Base-by-base conservation (phyloP, 2,329 filamentous ascomycete species). In the Biscogniauxia mediterranea region DNA sequence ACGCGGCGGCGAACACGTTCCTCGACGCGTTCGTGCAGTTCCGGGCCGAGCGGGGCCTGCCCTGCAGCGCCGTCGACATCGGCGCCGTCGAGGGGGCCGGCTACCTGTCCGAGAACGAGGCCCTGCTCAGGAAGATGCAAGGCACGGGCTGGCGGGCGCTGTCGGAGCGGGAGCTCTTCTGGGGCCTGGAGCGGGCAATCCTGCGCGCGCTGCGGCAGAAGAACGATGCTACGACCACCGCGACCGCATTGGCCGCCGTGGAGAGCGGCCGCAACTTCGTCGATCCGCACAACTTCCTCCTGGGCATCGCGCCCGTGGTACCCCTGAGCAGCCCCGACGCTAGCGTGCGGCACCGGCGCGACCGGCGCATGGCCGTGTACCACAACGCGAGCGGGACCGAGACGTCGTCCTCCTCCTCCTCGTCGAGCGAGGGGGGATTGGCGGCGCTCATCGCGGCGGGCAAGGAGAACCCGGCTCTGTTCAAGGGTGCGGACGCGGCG, bases 81-180 rank as follows among this genome's bases (percentile, higher is more conserved):
- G 76, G 78, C 0, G 65, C 67, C 0, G 66, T 80, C 2, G 69
- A 74, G 8, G 77, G 73, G 5, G 64, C 74, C 5, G 79, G 79
- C 53, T 54, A 25, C 53, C 53, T 54, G 19, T 17, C 53, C 23
- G 53, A 54, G n/a, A 20, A 23, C 23, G 53, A 54, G n/a, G 53
- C 25, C 25, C 28, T 54, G 53, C 21, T 60, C 5, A 32, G 42
- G n/a, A 59, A 58, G 56, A 59, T 61, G 59, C 9, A 55, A 20
- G 59, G 32, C 3, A 58, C 28, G 15, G 59, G 55, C 3, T 61
- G 55, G 50, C 54, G 20, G 17, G 20, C 50, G 11, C 51, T 51
- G 3, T n/a, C 19, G 26, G 56, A 61, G 28, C 11, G 23, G 26
- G 55, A 61, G 42, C 54, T 58, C 21, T 50, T 61, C 5, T 61